These are phyloP conservation scores for Didymella sp. DNA, from an alignment of 2,329 filamentous ascomycete genomes.

Conservation along the genomic window DNA sequence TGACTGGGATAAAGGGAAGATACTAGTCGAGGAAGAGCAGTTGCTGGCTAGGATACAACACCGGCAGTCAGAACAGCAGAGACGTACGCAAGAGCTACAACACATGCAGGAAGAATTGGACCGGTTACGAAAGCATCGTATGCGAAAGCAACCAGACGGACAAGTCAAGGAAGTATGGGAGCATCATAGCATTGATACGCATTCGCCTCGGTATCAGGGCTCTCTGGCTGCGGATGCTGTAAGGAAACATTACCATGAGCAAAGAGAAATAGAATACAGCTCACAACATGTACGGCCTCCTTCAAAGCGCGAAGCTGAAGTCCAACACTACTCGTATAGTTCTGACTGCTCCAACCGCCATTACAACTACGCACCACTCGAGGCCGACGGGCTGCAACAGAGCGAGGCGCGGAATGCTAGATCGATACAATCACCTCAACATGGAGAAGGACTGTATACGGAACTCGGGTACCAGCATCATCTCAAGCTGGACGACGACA, in stretches of 20 bases:
- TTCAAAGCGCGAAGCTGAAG: too few relatives aligned
- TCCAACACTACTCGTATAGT: too few relatives aligned
- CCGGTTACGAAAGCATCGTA: not conserved
- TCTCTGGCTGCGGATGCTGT: too few relatives aligned
- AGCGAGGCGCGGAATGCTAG: not conserved
- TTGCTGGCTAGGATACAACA: not conserved
- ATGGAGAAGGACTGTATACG: not conserved
- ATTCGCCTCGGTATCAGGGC: too few relatives aligned
- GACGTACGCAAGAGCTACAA: not conserved
- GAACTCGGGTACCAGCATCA: not conserved
- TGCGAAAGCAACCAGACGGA: not conserved
- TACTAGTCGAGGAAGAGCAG: not conserved
- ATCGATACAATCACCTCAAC: not conserved
- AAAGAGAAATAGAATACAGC: too few relatives aligned
- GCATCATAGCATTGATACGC: not conserved
- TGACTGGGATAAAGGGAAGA: not conserved
- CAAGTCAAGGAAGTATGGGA: not conserved
- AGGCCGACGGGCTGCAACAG: not conserved
- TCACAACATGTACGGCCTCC: too few relatives aligned
- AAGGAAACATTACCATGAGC: too few relatives aligned
- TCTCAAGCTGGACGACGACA: not conserved
- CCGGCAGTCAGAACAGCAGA: not conserved
- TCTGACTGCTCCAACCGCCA: not conserved
- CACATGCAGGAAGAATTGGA: not conserved
- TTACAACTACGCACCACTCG: not conserved